Evolutionary conservation across 2,329 filamentous ascomycete genomes (phyloP), one percentile per base, ranked within the genome.

Genomic region (Monilinia laxa): DNA sequence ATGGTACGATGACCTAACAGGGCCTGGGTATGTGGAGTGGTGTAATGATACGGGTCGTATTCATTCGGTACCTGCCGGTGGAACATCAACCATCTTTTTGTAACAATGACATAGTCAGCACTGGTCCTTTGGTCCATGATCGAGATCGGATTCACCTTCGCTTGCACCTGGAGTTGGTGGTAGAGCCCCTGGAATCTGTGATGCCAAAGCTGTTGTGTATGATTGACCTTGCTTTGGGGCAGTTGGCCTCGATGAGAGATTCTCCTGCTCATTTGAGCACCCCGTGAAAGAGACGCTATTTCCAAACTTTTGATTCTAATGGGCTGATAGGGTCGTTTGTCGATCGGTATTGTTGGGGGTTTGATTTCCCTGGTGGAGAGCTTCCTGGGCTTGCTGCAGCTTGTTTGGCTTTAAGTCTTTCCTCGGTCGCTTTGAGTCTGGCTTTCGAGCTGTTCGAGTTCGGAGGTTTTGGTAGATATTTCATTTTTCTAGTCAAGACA

Each of bases 371-470:
- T 40, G 54, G 42, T 11, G 54, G 55, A 11, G 49, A 62, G 25
- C 42, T 53, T 68, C 40, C 67, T 66, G 20, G 68, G 65, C 3
- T 63, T 67, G 38, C 54, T 49, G 59, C 64, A 65, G 28, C 55
- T 58, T 35, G 52, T 65, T 11, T 67, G 63, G 47, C 67, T 66
- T 82, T 85, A 64, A 98, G 84, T 55, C 90, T 89, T 72, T 90
- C 85, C 79, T 97, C 93, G 79, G 95, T 92, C 75, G 93, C 92
- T 73, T 87, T 89, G 73, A 98, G 87, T 73, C 88, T 89, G 63
- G 87, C 87, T 80, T 80, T 97, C 92, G 74, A 98, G 88, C 66
- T 89, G 87, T 78, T 96, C 89, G 72, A 98, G 89, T 79, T 97
- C 92, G 70, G 87, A 86, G 65, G 86, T 87, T 77, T 92, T 90